A percentile compares a stretch with the other conserved stretches of the same genome.
Evolutionary conservation across 2,329 filamentous ascomycete genomes (phyloP).

Genomic region (Stachybotrys chartarum): DNA sequence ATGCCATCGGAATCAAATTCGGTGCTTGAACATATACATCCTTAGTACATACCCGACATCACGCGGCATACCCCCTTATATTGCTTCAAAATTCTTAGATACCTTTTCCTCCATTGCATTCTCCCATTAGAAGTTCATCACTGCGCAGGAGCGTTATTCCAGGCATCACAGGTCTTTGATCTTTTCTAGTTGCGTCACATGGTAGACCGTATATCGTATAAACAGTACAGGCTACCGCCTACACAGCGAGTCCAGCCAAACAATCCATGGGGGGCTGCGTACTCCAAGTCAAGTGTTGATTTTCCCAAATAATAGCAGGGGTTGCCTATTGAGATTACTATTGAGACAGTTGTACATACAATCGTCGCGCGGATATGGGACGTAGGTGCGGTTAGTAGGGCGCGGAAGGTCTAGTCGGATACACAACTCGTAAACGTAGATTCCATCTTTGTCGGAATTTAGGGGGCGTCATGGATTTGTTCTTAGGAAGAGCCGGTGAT

Average conservation of each 20-base stretch:
- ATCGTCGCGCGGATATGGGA: neutral
- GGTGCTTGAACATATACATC: neutral
- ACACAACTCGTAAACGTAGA: neutral
- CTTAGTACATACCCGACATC: neutral
- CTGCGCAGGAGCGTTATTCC: neutral
- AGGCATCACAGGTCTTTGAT: neutral
- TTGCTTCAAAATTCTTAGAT: slow-evolving; percentile 3
- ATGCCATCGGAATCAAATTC: neutral
- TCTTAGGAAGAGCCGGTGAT: slow-evolving; percentile 1
- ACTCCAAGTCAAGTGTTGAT: neutral
- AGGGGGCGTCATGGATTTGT: neutral
- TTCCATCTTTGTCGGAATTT: neutral
- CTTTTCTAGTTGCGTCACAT: neutral
- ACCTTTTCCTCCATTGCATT: neutral
- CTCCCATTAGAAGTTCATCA: neutral
- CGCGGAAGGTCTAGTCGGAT: neutral
- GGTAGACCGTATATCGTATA: neutral
- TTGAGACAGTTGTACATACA: slow-evolving; percentile 18
- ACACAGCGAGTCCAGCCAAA: neutral
- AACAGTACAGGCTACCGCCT: too few species aligned
- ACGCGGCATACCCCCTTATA: neutral
- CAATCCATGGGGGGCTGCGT: neutral
- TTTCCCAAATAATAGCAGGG: slow-evolving; percentile 17
- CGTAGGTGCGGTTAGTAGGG: neutral
- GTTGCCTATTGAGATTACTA: slow-evolving; percentile 13